Conservation (phyloP, 106 monocot genomes). For the Platanthera zijinensis region DNA sequence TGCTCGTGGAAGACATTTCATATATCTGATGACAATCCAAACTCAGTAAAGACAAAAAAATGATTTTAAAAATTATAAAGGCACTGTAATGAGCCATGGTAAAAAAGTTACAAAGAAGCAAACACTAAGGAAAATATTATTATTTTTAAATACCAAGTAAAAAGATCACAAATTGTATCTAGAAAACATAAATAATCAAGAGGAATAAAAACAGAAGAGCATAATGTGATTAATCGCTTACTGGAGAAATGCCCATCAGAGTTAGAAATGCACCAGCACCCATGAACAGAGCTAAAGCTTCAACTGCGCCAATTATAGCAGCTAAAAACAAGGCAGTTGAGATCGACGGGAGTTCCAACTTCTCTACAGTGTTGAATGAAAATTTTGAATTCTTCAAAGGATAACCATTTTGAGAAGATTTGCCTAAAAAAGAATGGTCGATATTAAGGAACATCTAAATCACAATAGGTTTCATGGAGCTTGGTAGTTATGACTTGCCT, state of each 20-base stretch:
- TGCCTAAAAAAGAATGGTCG: slow-evolving; percentile 9
- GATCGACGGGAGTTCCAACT: slow-evolving; percentile 68
- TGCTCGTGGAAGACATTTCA: background rate
- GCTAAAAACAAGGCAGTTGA: slow-evolving; percentile 84
- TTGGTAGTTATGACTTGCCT: slow-evolving; percentile 17
- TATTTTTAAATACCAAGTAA: background rate
- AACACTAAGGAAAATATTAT: background rate
- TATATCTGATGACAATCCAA: background rate
- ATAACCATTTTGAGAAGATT: slow-evolving; percentile 7
- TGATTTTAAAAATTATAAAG: background rate
- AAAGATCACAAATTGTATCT: background rate
- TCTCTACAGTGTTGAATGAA: slow-evolving; percentile 22
- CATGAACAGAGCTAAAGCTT: slow-evolving; percentile 73
- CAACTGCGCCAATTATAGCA: slow-evolving; percentile 64
- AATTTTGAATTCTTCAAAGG: slow-evolving; percentile 3
- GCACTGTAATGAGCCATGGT: background rate
- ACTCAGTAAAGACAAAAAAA: background rate
- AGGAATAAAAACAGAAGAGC: background rate
- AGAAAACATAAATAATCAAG: background rate
- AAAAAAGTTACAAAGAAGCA: background rate
- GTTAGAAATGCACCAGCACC: slow-evolving; percentile 72
- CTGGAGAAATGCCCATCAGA: slow-evolving; percentile 71
- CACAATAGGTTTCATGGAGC: background rate
- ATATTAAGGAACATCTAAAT: background rate
- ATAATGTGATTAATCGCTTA: slow-evolving; percentile 23